Evolutionary conservation across 106 monocot genomes (phyloP).

Genomic region (Agapanthus africanus): DNA sequence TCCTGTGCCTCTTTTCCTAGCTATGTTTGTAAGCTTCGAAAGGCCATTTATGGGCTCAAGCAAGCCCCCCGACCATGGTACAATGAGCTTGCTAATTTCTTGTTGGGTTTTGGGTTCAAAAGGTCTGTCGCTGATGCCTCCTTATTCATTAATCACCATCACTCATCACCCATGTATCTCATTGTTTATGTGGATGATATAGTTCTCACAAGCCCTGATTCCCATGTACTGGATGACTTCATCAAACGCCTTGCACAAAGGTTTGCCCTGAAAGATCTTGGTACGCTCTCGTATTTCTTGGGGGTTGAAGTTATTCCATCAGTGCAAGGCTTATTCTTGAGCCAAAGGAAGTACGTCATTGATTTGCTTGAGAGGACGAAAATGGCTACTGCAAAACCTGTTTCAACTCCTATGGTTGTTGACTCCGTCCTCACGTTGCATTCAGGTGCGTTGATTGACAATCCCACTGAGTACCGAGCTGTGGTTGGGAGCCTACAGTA

Average conservation of each 20-base stretch:
- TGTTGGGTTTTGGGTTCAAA: background rate
- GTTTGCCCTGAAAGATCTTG: too few species aligned
- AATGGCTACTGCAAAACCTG: too few species aligned
- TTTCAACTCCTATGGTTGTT: too few species aligned
- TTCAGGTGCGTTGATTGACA: background rate
- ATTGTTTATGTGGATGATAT: background rate
- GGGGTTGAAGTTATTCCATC: too few species aligned
- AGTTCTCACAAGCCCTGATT: background rate
- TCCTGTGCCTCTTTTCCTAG: background rate
- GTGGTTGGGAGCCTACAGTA: background rate
- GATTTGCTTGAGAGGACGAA: too few species aligned
- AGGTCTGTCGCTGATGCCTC: background rate
- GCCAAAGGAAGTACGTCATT: too few species aligned
- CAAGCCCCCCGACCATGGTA: background rate
- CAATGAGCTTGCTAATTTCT: background rate
- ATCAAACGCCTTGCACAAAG: too few species aligned
- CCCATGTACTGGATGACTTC: background rate
- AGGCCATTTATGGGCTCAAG: slow-evolving; percentile 2
- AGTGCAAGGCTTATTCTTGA: too few species aligned
- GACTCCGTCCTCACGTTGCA: too few species aligned
- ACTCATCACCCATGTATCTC: background rate
- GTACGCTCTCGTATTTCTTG: too few species aligned
- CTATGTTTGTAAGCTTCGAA: background rate
- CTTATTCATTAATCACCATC: background rate
- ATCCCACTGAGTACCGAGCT: background rate